phyloP scores from a whole-genome alignment of 805 yeast genomes.

The Wickerhamomyces alni region DNA sequence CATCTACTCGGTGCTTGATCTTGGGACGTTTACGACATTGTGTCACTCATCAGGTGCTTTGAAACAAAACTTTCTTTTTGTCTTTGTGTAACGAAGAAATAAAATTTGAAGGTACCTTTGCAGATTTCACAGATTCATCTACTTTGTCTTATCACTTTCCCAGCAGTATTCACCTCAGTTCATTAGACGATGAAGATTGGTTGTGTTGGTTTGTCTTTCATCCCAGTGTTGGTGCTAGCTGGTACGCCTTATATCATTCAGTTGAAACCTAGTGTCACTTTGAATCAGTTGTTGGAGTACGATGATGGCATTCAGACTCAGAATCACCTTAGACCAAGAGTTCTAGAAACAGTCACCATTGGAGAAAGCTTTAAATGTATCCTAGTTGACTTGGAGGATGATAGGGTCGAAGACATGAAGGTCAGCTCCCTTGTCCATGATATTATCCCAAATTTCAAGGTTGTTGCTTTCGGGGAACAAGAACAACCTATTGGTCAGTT shows the following conservation, averaged over 20 bases:
- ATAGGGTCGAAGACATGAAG: conserved; percentile 1
- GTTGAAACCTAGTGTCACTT: not conserved
- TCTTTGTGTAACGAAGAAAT: too few species aligned
- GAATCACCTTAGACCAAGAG: not conserved
- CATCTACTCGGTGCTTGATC: too few species aligned
- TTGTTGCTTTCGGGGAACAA: too few species aligned
- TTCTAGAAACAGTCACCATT: conserved; percentile 2
- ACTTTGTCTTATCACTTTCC: too few species aligned
- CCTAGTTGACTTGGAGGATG: conserved; percentile 5
- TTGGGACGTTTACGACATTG: too few species aligned
- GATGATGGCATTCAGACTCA: not conserved
- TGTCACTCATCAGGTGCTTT: too few species aligned
- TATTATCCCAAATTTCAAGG: conserved; percentile 31
- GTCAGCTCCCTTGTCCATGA: conserved; percentile 2
- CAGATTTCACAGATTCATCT: too few species aligned
- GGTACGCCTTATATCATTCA: not conserved
- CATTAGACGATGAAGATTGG: conserved; percentile 27
- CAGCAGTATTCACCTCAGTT: too few species aligned
- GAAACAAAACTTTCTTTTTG: too few species aligned
- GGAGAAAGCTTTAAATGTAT: conserved; percentile 6
- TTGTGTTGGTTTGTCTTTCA: not conserved
- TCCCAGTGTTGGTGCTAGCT: not conserved
- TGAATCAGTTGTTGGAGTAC: not conserved
- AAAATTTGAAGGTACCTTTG: too few species aligned
- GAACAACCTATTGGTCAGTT: too few species aligned